These are phyloP conservation scores for Didymella sp. DNA, from an alignment of 2,329 filamentous ascomycete species.

Conservation along the genomic window DNA sequence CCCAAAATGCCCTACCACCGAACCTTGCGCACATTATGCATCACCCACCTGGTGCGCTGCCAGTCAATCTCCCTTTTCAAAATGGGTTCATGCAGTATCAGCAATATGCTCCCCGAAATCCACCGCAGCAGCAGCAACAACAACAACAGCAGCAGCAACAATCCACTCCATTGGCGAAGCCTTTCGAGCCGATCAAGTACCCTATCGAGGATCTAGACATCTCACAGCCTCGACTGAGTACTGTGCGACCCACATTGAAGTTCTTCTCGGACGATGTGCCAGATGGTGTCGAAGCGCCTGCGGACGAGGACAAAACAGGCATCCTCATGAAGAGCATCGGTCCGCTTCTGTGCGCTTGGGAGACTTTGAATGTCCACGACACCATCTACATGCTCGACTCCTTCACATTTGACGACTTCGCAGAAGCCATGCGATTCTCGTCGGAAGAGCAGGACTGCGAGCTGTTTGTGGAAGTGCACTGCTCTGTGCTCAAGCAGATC, in stretches of 20 bases:
- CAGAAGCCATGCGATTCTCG: slow-evolving; percentile 82
- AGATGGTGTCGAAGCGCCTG: slow-evolving; percentile 46
- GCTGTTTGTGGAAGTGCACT: slow-evolving; percentile 89
- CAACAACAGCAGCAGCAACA: slow-evolving; percentile 53
- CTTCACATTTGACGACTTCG: slow-evolving; percentile 96
- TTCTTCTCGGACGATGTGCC: slow-evolving; percentile 73
- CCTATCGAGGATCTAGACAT: slow-evolving; percentile 94
- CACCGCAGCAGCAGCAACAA: slow-evolving; percentile 51
- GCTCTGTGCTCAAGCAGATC: slow-evolving; percentile 84
- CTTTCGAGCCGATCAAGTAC: slow-evolving; percentile 76
- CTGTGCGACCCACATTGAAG: slow-evolving; percentile 75
- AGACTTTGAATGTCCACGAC: slow-evolving; percentile 97
- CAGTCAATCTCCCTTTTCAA: slow-evolving; percentile 18
- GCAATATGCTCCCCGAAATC: slow-evolving; percentile 32
- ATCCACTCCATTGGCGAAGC: slow-evolving; percentile 59
- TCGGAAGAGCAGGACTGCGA: slow-evolving; percentile 79
- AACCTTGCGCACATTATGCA: slow-evolving; percentile 29
- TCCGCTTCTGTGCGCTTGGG: slow-evolving; percentile 87
- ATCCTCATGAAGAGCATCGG: slow-evolving; percentile 88
- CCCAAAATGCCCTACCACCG: slow-evolving; percentile 25
- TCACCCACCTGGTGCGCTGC: slow-evolving; percentile 16
- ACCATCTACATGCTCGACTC: slow-evolving; percentile 94
- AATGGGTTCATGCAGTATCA: slow-evolving; percentile 22
- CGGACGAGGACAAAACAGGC: slow-evolving; percentile 54
- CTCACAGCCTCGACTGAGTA: slow-evolving; percentile 67